These are phyloP conservation scores for Danielia oregonensis DNA, from an alignment of 805 yeast species.

Conservation along the genomic window DNA sequence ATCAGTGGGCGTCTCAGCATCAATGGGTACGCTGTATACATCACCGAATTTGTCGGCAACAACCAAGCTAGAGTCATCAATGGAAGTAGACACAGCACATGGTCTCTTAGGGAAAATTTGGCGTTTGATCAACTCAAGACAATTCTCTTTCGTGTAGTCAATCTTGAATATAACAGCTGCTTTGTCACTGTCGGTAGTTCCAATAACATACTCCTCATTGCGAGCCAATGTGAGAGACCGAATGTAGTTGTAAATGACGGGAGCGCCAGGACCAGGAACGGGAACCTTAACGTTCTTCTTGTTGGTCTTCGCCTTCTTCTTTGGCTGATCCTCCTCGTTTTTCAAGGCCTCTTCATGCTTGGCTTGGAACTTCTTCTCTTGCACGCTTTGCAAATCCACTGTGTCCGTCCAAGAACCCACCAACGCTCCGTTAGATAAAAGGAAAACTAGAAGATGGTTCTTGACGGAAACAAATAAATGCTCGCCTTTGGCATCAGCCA, in stretches of 20 bases:
- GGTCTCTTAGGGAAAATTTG: conserved; percentile 90
- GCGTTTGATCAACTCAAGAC: conserved; percentile 55
- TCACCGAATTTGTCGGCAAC: conserved; percentile 97
- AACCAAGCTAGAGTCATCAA: conserved; percentile 48
- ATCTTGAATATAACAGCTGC: conserved; percentile 61
- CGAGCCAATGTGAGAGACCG: conserved; percentile 56
- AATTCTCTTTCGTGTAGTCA: conserved; percentile 33
- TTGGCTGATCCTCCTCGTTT: conserved; percentile 11
- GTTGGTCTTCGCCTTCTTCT: conserved; percentile 10
- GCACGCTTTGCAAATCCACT: conserved; percentile 50
- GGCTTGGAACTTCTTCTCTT: conserved; percentile 33
- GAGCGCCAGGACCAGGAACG: conserved; percentile 54
- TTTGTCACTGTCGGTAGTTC: conserved; percentile 81
- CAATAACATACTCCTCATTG: conserved; percentile 52
- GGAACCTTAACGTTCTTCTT: conserved; percentile 16
- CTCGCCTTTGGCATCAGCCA: conserved; percentile 42
- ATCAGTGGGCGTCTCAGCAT: conserved; percentile 32
- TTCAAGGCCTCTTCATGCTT: conserved; percentile 14
- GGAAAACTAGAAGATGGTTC: conserved; percentile 55
- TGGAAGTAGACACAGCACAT: conserved; percentile 65
- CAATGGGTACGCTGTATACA: conserved; percentile 62
- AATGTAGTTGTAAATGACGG: conserved; percentile 62
- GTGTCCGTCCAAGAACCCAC: conserved; percentile 66
- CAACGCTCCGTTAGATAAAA: conserved; percentile 32
- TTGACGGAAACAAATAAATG: conserved; percentile 55